Evolutionary conservation across 2,329 filamentous ascomycete genomes (phyloP).

Genomic region (Truncatella angustata): DNA sequence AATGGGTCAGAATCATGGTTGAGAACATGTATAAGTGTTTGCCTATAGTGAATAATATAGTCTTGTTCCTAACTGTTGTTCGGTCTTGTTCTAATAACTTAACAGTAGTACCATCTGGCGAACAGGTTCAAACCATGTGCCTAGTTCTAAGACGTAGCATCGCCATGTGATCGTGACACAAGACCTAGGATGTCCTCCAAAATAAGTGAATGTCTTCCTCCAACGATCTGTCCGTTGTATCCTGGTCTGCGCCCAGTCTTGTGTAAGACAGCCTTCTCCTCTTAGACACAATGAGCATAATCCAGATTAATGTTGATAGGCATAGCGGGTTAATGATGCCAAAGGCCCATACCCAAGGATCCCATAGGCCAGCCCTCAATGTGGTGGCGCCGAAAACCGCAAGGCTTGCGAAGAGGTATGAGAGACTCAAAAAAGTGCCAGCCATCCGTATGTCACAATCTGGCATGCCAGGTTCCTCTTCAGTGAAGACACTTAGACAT

Average conservation of each 20-base stretch:
- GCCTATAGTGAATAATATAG: not conserved
- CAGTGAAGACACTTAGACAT: conserved; percentile 1
- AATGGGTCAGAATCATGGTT: not conserved
- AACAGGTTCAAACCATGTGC: conserved; percentile 1
- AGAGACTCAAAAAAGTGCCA: not conserved
- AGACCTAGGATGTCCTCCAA: not conserved
- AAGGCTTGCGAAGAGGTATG: not conserved
- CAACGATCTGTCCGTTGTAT: not conserved
- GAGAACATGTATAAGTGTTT: not conserved
- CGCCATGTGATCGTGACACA: not conserved
- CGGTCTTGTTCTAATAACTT: not conserved
- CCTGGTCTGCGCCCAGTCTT: not conserved
- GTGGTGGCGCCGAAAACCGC: not conserved
- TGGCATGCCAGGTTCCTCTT: conserved; percentile 7
- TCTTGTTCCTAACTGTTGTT: not conserved
- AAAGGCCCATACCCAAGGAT: conserved; percentile 1
- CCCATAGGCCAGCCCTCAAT: not conserved
- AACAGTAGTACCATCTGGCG: not conserved
- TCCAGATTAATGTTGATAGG: not conserved
- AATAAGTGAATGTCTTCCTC: not conserved
- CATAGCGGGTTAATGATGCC: not conserved
- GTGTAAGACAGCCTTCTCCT: not conserved
- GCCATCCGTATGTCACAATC: conserved; percentile 6
- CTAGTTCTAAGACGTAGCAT: not conserved
- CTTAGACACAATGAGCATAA: not conserved